Percentiles rank a stretch among this genome's conserved stretches.
Conservation (phyloP, 805 yeast species). For the Spathaspora passalidarum region DNA sequence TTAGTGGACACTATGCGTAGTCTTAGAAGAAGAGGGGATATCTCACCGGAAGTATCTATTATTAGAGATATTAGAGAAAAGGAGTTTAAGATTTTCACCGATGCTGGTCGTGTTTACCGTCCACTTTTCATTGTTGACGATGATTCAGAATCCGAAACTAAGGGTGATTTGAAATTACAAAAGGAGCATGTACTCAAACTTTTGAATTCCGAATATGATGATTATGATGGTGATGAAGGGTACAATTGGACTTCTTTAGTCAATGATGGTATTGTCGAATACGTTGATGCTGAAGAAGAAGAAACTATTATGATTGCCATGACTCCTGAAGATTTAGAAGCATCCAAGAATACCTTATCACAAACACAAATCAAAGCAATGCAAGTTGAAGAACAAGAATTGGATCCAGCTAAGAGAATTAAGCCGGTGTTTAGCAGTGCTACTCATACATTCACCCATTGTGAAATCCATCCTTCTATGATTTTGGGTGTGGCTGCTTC, state of each 20-base stretch:
- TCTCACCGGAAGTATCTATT: conserved; percentile 93
- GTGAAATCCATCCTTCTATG: conserved; percentile 99
- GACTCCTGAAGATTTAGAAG: conserved; percentile 95
- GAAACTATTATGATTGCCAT: conserved; percentile 98
- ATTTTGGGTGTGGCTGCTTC: conserved; percentile 98
- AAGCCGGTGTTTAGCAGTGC: conserved; percentile 56
- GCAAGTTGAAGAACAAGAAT: conserved; percentile 42
- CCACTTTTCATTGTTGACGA: conserved; percentile 94
- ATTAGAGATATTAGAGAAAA: conserved; percentile 96
- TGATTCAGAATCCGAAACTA: conserved; percentile 62
- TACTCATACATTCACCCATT: conserved; percentile 88
- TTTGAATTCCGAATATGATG: conserved; percentile 61
- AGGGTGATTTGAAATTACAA: conserved; percentile 77
- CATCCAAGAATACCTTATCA: conserved; percentile 46
- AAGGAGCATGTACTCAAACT: conserved; percentile 81
- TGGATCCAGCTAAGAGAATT: conserved; percentile 83
- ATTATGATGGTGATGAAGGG: conserved; percentile 52
- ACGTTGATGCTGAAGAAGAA: conserved; percentile 98
- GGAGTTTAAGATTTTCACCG: conserved; percentile 94
- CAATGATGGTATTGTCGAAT: conserved; percentile 86
- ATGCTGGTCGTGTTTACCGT: conserved; percentile 97
- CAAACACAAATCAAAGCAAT: conserved; percentile 37
- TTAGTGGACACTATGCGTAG: conserved; percentile 87
- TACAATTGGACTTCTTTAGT: conserved; percentile 87
- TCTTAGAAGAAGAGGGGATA: conserved; percentile 91